Percentiles rank a stretch among this genome's conserved stretches.
phyloP scores from a whole-genome alignment of 129 eudicot species.

The Flaveria sonorensis region DNA sequence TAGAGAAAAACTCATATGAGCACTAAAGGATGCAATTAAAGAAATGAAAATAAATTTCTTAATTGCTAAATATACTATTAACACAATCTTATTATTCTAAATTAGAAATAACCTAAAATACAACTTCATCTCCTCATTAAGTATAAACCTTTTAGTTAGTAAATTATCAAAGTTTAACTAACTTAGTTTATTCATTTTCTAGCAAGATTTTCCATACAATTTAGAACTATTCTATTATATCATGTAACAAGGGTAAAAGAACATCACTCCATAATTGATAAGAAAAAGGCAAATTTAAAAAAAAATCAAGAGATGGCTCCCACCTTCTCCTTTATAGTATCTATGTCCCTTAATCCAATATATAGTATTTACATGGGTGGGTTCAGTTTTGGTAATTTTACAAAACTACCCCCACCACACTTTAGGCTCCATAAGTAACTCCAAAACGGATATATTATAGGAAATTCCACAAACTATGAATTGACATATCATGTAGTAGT shows the following conservation, averaged over 20 bases:
- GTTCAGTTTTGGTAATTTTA: constrained; percentile 19
- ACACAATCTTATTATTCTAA: not conserved
- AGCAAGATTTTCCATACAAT: not conserved
- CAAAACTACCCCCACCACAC: constrained; percentile 35
- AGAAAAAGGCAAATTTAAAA: not conserved
- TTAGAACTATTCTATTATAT: not conserved
- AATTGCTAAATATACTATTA: not conserved
- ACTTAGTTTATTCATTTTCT: not conserved
- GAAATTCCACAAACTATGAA: constrained; percentile 18
- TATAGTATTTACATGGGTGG: constrained; percentile 24
- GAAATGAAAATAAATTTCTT: too few species aligned
- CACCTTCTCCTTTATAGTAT: constrained; percentile 26
- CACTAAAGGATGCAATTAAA: too few species aligned
- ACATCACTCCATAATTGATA: not conserved
- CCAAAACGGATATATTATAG: constrained; percentile 26
- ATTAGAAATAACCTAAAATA: not conserved
- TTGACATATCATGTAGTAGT: constrained; percentile 27
- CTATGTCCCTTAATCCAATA: constrained; percentile 30
- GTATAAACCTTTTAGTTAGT: not conserved
- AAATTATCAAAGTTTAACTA: not conserved
- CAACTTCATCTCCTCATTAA: not conserved
- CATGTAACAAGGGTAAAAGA: not conserved
- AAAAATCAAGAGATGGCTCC: constrained; percentile 42
- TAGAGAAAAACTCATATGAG: too few species aligned
- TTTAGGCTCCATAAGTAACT: not conserved